These are phyloP conservation scores for Actinidia chinensis DNA, from an alignment of 179 eudicot species.

Conservation along the genomic window DNA sequence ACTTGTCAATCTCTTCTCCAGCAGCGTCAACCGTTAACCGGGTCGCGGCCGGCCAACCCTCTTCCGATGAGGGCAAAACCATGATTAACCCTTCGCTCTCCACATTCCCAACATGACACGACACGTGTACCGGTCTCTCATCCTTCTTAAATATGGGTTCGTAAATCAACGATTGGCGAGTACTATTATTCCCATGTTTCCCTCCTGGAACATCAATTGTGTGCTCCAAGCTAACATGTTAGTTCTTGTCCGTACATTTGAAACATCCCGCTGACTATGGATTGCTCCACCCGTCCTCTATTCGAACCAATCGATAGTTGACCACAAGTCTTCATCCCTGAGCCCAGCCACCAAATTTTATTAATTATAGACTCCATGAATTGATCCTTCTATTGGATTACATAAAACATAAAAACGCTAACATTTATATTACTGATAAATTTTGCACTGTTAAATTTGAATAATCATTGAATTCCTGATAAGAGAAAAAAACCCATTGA, in stretches of 20 bases:
- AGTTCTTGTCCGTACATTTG: slow-evolving; percentile 50
- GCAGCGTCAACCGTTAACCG: slow-evolving; percentile 28
- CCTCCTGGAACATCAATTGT: slow-evolving; percentile 26
- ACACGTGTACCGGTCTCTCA: slow-evolving; percentile 56
- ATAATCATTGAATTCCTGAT: no score
- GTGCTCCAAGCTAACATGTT: slow-evolving; percentile 49
- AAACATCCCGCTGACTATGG: no score
- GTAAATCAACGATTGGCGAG: slow-evolving; percentile 39
- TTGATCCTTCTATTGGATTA: no score
- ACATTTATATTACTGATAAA: no score
- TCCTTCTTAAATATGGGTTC: slow-evolving; percentile 39
- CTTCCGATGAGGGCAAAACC: slow-evolving; percentile 48
- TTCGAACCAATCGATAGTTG: no score
- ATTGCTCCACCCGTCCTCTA: no score
- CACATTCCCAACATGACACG: slow-evolving; percentile 40
- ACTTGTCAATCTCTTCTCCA: slow-evolving; percentile 35
- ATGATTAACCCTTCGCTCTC: slow-evolving; percentile 29
- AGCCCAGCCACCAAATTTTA: no score
- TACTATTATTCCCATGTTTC: background rate
- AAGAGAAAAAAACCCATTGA: no score
- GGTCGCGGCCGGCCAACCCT: slow-evolving; percentile 49
- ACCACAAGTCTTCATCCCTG: no score
- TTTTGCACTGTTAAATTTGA: no score
- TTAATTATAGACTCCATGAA: no score
- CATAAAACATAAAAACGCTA: no score